These are phyloP conservation scores for Pyracantha coccinea DNA, from an alignment of 331 rosid species.

Conservation along the genomic window DNA sequence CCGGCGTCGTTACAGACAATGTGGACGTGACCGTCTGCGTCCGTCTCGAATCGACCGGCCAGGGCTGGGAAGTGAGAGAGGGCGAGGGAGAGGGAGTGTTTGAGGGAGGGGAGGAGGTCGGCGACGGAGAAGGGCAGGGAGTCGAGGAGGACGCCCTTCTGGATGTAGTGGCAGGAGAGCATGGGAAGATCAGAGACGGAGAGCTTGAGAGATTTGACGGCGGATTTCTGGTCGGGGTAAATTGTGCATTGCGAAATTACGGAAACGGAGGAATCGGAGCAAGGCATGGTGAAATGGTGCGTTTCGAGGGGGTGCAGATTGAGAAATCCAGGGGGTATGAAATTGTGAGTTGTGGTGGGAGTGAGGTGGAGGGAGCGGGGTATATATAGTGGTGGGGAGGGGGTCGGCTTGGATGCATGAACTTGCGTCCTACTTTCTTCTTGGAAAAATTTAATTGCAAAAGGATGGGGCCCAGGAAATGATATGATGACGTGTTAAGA, in stretches of 20 bases:
- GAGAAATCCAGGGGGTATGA: background rate
- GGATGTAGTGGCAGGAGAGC: slow-evolving; percentile 93
- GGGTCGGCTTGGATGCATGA: slow-evolving; percentile 24
- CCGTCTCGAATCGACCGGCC: slow-evolving; percentile 68
- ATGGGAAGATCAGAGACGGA: slow-evolving; percentile 89
- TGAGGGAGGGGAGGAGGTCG: slow-evolving; percentile 39
- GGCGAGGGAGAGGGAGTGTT: slow-evolving; percentile 47
- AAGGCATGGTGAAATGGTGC: slow-evolving; percentile 50
- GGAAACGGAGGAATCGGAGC: slow-evolving; percentile 56
- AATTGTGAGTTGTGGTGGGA: background rate
- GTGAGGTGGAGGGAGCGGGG: background rate
- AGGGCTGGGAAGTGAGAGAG: slow-evolving; percentile 75
- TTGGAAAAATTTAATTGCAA: background rate
- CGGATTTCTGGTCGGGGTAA: slow-evolving; percentile 48
- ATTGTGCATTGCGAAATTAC: slow-evolving; percentile 51
- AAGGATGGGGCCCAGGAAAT: too few relatives aligned
- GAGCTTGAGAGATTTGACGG: slow-evolving; percentile 44
- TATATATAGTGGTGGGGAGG: slow-evolving; percentile 9
- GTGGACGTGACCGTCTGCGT: slow-evolving; percentile 42
- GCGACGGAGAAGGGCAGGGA: slow-evolving; percentile 47
- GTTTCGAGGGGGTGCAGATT: background rate
- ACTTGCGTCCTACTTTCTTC: slow-evolving; percentile 8
- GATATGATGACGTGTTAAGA: too few relatives aligned
- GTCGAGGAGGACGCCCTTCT: slow-evolving; percentile 59
- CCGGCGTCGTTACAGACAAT: slow-evolving; percentile 73